These are phyloP conservation scores for Kwoniella sp. DNA, from an alignment of 768 basidiomycete species.

Conservation along the genomic window DNA sequence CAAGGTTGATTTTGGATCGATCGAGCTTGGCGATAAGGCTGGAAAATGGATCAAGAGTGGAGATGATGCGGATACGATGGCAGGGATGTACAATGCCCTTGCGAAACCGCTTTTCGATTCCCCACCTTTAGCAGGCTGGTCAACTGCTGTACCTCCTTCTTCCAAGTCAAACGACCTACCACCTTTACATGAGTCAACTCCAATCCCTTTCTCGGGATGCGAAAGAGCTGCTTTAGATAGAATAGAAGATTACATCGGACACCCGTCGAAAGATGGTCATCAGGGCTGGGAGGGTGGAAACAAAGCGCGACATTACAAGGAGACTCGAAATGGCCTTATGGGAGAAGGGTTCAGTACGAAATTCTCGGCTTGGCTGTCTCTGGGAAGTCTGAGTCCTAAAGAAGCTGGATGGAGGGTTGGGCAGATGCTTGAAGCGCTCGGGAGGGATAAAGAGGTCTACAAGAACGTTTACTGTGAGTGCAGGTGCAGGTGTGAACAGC, in stretches of 20 bases:
- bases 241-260: slow-evolving; percentile 54
- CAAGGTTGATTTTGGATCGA: slow-evolving; percentile 11
- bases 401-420: slow-evolving; percentile 50
- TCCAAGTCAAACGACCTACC: slow-evolving; percentile 12
- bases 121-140: slow-evolving; percentile 45
- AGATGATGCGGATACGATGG: slow-evolving; percentile 24
- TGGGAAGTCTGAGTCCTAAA: slow-evolving; percentile 53
- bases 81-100: slow-evolving; percentile 37
- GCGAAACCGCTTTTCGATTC: slow-evolving; percentile 46
- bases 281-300: slow-evolving; percentile 34
- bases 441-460: slow-evolving; percentile 45
- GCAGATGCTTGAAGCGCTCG: slow-evolving; percentile 34
- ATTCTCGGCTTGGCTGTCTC: slow-evolving; percentile 56
- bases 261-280: slow-evolving; percentile 17
- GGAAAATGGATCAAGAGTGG: slow-evolving; percentile 29
- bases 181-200: slow-evolving; percentile 32
- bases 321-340: slow-evolving; percentile 57
- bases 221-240: slow-evolving; percentile 52
- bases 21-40: slow-evolving; percentile 7
- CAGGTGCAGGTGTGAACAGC: too few relatives aligned
- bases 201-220: slow-evolving; percentile 56
- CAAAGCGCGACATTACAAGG: slow-evolving; percentile 55
- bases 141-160: slow-evolving; percentile 1
- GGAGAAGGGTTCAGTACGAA: slow-evolving; percentile 59
- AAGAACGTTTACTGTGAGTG: slow-evolving; percentile 57